phyloP scores from a whole-genome alignment of 2,329 filamentous ascomycete genomes.

The Fusarium hostae region DNA sequence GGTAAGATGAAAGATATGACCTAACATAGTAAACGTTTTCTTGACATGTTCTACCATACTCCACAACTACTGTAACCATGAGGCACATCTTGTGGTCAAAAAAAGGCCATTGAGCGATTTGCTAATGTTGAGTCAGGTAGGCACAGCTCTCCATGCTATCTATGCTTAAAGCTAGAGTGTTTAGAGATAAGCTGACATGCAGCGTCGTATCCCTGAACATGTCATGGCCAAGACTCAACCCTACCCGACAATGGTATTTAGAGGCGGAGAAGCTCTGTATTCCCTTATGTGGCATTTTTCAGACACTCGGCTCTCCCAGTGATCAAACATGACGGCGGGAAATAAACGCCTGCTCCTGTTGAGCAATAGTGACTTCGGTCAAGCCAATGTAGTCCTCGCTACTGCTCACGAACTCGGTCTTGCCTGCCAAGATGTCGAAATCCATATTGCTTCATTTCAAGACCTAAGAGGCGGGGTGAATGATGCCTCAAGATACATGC shows the following conservation, averaged over 20 bases:
- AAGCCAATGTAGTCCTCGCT: neutral
- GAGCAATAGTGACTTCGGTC: neutral
- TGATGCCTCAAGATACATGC: neutral
- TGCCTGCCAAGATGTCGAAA: neutral
- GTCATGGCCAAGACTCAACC: neutral
- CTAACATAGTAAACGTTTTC: too few relatives aligned
- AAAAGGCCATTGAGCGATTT: neutral
- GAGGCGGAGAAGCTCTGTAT: neutral
- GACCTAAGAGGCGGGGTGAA: neutral
- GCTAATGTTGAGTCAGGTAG: neutral
- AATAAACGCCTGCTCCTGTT: neutral
- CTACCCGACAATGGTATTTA: neutral
- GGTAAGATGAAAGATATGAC: too few relatives aligned
- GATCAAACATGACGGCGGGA: accelerated
- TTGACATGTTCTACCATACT: too few relatives aligned
- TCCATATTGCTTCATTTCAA: neutral
- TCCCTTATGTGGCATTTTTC: neutral
- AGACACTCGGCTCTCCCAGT: accelerated
- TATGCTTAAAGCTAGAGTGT: neutral
- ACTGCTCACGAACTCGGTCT: neutral
- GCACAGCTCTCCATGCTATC: neutral
- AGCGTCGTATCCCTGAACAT: neutral
- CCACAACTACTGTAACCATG: too few relatives aligned
- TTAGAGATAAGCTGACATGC: neutral
- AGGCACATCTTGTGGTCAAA: too few relatives aligned